Base-by-base conservation (phyloP, 306 rosid genomes). In the Abrus precatorius region DNA sequence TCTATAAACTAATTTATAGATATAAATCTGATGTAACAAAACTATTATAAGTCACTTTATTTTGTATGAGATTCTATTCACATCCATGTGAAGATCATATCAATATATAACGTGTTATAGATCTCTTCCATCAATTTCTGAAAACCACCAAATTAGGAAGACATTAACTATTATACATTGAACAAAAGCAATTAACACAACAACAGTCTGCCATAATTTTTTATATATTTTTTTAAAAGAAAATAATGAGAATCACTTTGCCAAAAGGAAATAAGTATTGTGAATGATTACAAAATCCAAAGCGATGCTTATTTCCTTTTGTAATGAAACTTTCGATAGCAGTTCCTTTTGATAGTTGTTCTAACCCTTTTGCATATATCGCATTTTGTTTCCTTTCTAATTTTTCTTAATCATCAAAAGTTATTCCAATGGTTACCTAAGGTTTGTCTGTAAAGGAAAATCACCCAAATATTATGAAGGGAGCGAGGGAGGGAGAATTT, bases 161-260 rank as follows among this genome's bases (percentile, higher is more conserved):
- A 43, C 47, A 43, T 43, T 53, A 53, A 53, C 61, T 54, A 54
- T 54, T 54, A 14, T 54, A 54, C 28, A 52, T 6, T 6, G 20
- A 54, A 20, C 32, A 54, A 54, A 54, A 30, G 10, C 14, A 54
- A 54, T 54, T 54, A 47, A 1, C 61, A 14, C 32, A 54, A 54
- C 33, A 20, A 54, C 4, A 1, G 20, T 3, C 9, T 4, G 8
- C 47, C 47, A 43, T 43, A 43, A 36, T 36, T 36, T 2, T 36
- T 36, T 36, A 4, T 36, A 36, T n/a, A 52, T n/a, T n/a, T 52
- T 53, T 53, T 53, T 0, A 4, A 47, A 20, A 45, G 13, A 66
- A 12, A 6, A 29, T 69, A 11, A 47, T 47, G 59, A 27, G 45
- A 50, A 71, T 71, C 40, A 72, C 41, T 73, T 73, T 55, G 77